Evolutionary conservation across 495 filamentous ascomycete genomes (phyloP), one percentile per base, ranked within the genome.

Genomic region (Neurospora hispaniola): DNA sequence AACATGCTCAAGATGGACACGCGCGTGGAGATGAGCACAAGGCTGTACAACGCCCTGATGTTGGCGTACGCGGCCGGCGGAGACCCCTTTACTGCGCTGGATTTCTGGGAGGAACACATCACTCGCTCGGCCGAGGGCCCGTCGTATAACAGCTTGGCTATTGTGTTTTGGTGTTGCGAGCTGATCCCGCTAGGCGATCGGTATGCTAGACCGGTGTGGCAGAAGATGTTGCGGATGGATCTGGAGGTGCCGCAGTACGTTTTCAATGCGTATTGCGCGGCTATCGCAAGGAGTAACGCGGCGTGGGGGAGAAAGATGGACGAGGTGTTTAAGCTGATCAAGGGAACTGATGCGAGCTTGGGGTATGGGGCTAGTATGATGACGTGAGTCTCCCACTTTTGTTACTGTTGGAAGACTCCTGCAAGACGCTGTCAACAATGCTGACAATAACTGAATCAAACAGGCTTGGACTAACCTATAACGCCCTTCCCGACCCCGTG

Each of bases 1-100:
- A 97, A 97, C 76, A 94, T 96, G 88, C 85, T 97, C 68, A 97
- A 97, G 81, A 89, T 98, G 74, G 96, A 98, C 81, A 83, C 89
- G 10, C 85, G 88, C 59, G 85, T 98, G 43, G 90, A 96, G 72
- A 84, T 91, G 18, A 90, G 89, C 78, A 98, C 95, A 2, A 83
- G 82, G 69, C 79, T 98, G 1, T 85, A 89, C 70, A 97, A 97
- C 76, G 87, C 90, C 0, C 83, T 99, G 38, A 97, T 99, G 91
- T 84, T 94, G 38, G 96, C 91, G 0, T 95, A 96, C 77, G 86
- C 86, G 3, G 86, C 87, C 1, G 92, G 89, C 78, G 91, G 86
- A 2, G 83, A 89, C 69, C 83, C 90, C 0, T 80, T 85, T 71
- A 86, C 87, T 44, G 91, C 91, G 16, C 84, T 96, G 75, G 86